Base-by-base conservation (phyloP, 768 basidiomycete species). In the Lepiota subincarnata region DNA sequence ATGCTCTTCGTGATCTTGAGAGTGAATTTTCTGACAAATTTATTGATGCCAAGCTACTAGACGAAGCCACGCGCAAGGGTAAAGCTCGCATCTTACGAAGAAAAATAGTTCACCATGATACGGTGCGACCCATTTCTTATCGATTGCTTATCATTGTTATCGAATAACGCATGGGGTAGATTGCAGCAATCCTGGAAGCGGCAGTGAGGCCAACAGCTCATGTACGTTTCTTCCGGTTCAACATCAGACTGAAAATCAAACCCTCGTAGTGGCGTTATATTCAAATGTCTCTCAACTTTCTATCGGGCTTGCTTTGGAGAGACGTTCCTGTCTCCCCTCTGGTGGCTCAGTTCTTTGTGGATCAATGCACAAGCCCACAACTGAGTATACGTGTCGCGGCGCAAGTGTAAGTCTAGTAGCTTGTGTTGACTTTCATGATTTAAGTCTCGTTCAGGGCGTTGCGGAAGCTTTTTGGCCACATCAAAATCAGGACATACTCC, bases 201-300 rank as follows among this genome's bases (percentile, higher is more conserved):
- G 87, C 86, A 18, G 62, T 67, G 53, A 73, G 77, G 57, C 75
- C 86, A 8, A 76, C 77, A 16, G 89, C 88, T 44, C 89, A 92
- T 68, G 90, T 89, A 70, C 56, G 84, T 67, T 18, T 60, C 59
- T 36, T 62, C 55, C 44, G 34, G 6, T 22, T 41, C 38, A 14
- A 16, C 2, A 26, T 44, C 18, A 18, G n/a, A 16, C 28, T 13
- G 31, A 2, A 34, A 34, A 49, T 24, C 16, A 28, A 42, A 18
- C n/a, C 12, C 35, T 14, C 20, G 31, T 54, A 92, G 89, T 92
- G 89, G 89, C 77, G 89, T 70, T 92, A 92, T 66, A 74, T 84
- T 0, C 84, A 90, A 73, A 83, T 83, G 60, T 85, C 89, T 6
- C 66, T 75, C 26, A 78, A 77, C 31, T 85, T 88, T 62, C 64